Percentiles rank a stretch among this genome's conserved stretches.
Evolutionary conservation across 345 rosid species (phyloP).

Genomic region (Lumnitzera littorea): DNA sequence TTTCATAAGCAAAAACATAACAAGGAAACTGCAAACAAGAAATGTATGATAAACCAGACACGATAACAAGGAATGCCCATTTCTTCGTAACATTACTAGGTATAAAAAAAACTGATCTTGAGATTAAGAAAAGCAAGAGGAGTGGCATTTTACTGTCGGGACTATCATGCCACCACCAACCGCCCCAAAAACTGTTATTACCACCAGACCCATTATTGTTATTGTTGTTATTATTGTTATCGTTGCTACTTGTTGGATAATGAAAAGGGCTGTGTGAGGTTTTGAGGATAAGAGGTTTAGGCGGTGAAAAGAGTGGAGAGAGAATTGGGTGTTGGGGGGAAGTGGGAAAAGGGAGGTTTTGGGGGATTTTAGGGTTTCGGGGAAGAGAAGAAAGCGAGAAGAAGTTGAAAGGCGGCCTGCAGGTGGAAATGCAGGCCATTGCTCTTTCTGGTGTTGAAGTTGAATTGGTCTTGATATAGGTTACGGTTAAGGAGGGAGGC

Average conservation of each 20-base stretch:
- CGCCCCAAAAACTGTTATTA: slow-evolving; percentile 6
- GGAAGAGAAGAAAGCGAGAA: background rate
- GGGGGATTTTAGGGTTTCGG: background rate
- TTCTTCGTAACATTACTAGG: background rate
- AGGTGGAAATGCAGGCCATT: slow-evolving; percentile 19
- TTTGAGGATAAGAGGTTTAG: background rate
- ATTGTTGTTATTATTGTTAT: slow-evolving; percentile 10
- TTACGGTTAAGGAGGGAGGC: too few relatives aligned
- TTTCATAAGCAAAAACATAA: slow-evolving; percentile 35
- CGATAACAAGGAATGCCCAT: slow-evolving; percentile 15
- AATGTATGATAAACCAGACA: slow-evolving; percentile 28
- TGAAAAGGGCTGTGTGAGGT: slow-evolving; percentile 10
- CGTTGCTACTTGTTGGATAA: slow-evolving; percentile 6
- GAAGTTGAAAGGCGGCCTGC: slow-evolving; percentile 10
- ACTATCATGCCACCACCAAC: slow-evolving; percentile 28
- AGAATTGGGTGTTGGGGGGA: background rate
- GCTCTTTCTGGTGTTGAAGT: background rate
- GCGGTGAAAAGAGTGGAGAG: background rate
- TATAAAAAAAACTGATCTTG: slow-evolving; percentile 7
- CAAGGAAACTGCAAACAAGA: slow-evolving; percentile 32
- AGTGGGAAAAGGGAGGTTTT: background rate
- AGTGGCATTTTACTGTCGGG: background rate
- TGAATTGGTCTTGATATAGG: too few relatives aligned
- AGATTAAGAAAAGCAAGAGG: slow-evolving; percentile 15
- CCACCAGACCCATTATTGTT: slow-evolving; percentile 22